Percentiles rank a stretch among this genome's conserved stretches.
Conservation (phyloP, 2,329 filamentous ascomycete genomes). For the Paramyrothecium sp. region DNA sequence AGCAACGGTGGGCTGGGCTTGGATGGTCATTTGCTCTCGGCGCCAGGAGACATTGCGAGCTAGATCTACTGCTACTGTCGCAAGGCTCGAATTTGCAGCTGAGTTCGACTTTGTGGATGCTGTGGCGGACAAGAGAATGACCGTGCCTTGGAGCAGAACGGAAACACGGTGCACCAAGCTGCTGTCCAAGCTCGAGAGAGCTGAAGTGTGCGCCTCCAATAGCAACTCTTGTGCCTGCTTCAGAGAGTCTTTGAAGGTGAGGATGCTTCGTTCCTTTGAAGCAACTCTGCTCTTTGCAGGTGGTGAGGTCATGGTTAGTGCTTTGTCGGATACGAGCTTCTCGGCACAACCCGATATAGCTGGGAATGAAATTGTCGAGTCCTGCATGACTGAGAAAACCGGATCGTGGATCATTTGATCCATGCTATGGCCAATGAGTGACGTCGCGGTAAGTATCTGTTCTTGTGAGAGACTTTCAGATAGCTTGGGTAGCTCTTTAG, state of each 20-base stretch:
- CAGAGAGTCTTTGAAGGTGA: constrained; percentile 57
- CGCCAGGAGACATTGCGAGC: constrained; percentile 68
- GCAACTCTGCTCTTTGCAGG: constrained; percentile 25
- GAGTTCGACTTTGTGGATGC: constrained; percentile 44
- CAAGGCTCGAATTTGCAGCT: constrained; percentile 52
- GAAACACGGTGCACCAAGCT: constrained; percentile 62
- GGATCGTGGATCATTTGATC: constrained; percentile 75
- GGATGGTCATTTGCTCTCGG: constrained; percentile 59
- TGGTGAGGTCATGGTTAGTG: constrained; percentile 34
- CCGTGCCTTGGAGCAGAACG: constrained; percentile 62
- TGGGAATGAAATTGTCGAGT: constrained; percentile 88
- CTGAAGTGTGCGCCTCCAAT: constrained; percentile 59
- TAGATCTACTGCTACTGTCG: constrained; percentile 65
- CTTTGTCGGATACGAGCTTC: constrained; percentile 32
- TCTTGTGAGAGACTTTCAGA: constrained; percentile 41
- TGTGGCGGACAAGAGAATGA: constrained; percentile 64
- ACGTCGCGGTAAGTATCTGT: constrained; percentile 64
- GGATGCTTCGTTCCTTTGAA: constrained; percentile 25
- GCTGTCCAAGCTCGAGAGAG: constrained; percentile 53
- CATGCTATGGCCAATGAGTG: constrained; percentile 66
- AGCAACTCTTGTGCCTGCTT: constrained; percentile 65
- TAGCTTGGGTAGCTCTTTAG: constrained; percentile 41
- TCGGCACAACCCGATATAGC: constrained; percentile 53
- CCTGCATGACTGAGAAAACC: constrained; percentile 84
- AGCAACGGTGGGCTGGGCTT: constrained; percentile 28